Evolutionary conservation across 768 basidiomycete species (phyloP), one percentile per base, ranked within the genome.

Genomic region (Lactarius sanguifluus): DNA sequence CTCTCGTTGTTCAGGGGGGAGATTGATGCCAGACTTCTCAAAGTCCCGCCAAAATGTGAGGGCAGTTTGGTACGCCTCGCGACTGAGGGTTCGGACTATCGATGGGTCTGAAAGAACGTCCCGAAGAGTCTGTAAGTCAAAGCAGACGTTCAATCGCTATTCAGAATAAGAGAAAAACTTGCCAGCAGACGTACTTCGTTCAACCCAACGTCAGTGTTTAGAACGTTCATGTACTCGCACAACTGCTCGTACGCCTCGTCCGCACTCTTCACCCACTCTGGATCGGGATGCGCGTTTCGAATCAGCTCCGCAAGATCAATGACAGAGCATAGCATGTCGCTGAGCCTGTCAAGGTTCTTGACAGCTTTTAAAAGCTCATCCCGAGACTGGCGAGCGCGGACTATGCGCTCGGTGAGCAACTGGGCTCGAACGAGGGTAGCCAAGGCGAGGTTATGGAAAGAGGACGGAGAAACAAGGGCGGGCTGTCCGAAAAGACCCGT

Each of bases 1-100:
- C 41, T 86, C 81, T 47, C 97, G 85, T 71, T 94, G 82, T 12
- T 81, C 81, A 0, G 89, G 85, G 12, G 94, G 89, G 15, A 99
- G 82, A 75, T 96, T 85, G 69, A 98, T 96, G 10, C 94, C 96
- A 16, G 96, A 98, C 76, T 95, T 95, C 74, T 97, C 93, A 77
- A 99, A 99, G 81, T 98, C 97, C 57, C 91, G 85, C 85, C 94
- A 90, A 77, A 98, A 98, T 67, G 96, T 96, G 28, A 91, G 82
- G 34, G 97, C 95, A 7, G 96, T 94, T 70, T 90, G 86, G 62
- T 85, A 79, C n/a, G 89, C 92, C 73, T 94, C 92, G 15, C 83
- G 84, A 59, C 82, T 84, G 60, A 93, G 82, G 1, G 86, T 85
- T 59, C 83, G 79, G 36, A 88, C 83, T 45, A 94, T 82, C 28